Base-by-base conservation (phyloP, 108 stramenopile species). In the Mediolabrus comicus region DNA sequence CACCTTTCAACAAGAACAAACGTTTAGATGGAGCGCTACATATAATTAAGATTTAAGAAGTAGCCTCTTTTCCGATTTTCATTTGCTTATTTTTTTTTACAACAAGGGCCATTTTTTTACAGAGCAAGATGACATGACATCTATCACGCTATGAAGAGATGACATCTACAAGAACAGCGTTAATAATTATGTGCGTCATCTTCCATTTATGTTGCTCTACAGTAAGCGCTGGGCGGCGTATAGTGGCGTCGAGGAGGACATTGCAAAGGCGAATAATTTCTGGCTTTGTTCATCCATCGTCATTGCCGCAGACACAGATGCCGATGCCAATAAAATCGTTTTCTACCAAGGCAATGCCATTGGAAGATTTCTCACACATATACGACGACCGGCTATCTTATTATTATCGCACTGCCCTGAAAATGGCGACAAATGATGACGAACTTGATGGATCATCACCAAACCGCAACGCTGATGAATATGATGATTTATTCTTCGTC, bases 391-490 rank as follows among this genome's bases (percentile, higher is more conserved):
- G 22, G 46, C 6, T 22, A 22, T 22, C 46, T 17, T 49, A 22
- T 49, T 22, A 22, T 1, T 0, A 49, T 17, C 6, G 17, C 46
- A 9, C 19, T 49, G 19, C 46, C n/a, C n/a, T n/a, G n/a, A n/a
- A n/a, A n/a, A n/a, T n/a, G n/a, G n/a, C n/a, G n/a, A n/a, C n/a
- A n/a, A n/a, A n/a, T n/a, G n/a, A n/a, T n/a, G n/a, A n/a, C n/a
- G n/a, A n/a, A n/a, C n/a, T n/a, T n/a, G n/a, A n/a, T n/a, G n/a
- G n/a, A n/a, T n/a, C n/a, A n/a, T n/a, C 19, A 49, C 29, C 51
- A 53, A 65, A 25, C 17, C 49, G 64, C 27, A 52, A 31, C 24
- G 65, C 52, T 10, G 43, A 65, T 10, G 65, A 65, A 34, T 65
- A 65, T 14, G 65, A 65, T 19, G 53, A 53, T 53, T 4, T 14